These are phyloP conservation scores for Hypomyces perniciosus DNA, from an alignment of 2,329 filamentous ascomycete genomes.

Conservation along the genomic window DNA sequence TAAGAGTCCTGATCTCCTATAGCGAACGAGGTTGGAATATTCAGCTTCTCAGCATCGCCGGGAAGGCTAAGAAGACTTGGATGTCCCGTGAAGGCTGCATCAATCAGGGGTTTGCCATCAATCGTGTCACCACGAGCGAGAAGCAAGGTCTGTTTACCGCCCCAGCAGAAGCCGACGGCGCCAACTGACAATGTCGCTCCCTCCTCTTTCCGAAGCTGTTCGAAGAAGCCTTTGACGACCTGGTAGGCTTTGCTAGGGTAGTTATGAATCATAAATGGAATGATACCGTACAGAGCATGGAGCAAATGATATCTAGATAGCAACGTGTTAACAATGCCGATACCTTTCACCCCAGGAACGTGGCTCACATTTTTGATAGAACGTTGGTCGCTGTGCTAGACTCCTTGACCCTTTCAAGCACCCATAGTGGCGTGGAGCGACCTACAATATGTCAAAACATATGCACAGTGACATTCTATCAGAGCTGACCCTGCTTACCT, in stretches of 20 bases:
- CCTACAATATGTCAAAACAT: constrained; percentile 17
- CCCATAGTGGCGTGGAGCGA: constrained; percentile 24
- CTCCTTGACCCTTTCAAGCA: constrained; percentile 24
- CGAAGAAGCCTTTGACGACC: constrained; percentile 31
- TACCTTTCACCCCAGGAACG: not conserved
- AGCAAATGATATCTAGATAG: constrained; percentile 22
- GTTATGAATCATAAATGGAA: constrained; percentile 29
- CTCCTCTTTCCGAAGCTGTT: constrained; percentile 29
- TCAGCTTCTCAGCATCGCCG: constrained; percentile 39
- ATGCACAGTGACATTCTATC: not conserved
- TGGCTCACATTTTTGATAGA: constrained; percentile 4
- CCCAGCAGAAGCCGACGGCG: constrained; percentile 59
- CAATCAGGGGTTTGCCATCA: constrained; percentile 36
- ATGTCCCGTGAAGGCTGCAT: constrained; percentile 48
- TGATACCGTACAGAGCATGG: constrained; percentile 19
- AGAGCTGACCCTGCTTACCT: constrained; percentile 18
- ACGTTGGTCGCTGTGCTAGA: not conserved
- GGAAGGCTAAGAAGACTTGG: constrained; percentile 44
- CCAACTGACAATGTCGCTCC: constrained; percentile 34
- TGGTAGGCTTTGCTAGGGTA: constrained; percentile 27
- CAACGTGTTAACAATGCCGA: not conserved
- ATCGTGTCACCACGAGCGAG: constrained; percentile 35
- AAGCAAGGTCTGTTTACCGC: constrained; percentile 48
- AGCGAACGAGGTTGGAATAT: constrained; percentile 40
- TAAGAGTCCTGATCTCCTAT: constrained; percentile 40